phyloP scores from a whole-genome alignment of 106 monocot species.

The Platanthera guangdongensis region DNA sequence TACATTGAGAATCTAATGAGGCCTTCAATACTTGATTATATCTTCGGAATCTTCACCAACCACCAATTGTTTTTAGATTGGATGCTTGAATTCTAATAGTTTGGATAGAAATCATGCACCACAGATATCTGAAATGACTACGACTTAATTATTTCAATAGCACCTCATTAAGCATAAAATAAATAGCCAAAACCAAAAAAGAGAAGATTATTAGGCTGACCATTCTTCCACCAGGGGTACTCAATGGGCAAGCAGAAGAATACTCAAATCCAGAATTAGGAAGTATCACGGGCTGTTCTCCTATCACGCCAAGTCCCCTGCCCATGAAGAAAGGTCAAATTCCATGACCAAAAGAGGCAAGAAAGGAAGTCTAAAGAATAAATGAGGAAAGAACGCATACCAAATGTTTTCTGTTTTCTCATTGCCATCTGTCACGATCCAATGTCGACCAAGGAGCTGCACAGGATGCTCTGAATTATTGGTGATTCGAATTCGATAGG shows the following conservation, averaged over 20 bases:
- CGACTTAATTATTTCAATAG: background rate
- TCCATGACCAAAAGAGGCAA: background rate
- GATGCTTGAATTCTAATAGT: too few species aligned
- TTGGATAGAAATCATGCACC: too few species aligned
- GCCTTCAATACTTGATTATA: too few species aligned
- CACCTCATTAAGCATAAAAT: background rate
- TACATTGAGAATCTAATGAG: too few species aligned
- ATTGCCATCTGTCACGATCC: conserved; percentile 93
- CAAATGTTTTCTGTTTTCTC: conserved; percentile 85
- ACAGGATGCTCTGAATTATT: conserved; percentile 79
- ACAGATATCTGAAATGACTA: too few species aligned
- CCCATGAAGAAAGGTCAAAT: background rate
- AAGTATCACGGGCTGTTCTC: conserved; percentile 96
- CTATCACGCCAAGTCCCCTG: conserved; percentile 89
- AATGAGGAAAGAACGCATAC: conserved; percentile 22
- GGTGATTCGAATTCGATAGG: conserved; percentile 59
- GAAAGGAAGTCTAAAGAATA: background rate
- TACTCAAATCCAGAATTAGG: conserved; percentile 87
- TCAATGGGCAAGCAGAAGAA: conserved; percentile 81
- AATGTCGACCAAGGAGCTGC: conserved; percentile 89
- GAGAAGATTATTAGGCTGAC: conserved; percentile 21
- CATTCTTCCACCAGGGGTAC: conserved; percentile 84
- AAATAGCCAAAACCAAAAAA: background rate
- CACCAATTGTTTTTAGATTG: too few species aligned
- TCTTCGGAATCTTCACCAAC: too few species aligned